A percentile compares a stretch with the other conserved stretches of the same genome.
phyloP scores from a whole-genome alignment of 2,329 filamentous ascomycete species.

The Fusarium setosum region DNA sequence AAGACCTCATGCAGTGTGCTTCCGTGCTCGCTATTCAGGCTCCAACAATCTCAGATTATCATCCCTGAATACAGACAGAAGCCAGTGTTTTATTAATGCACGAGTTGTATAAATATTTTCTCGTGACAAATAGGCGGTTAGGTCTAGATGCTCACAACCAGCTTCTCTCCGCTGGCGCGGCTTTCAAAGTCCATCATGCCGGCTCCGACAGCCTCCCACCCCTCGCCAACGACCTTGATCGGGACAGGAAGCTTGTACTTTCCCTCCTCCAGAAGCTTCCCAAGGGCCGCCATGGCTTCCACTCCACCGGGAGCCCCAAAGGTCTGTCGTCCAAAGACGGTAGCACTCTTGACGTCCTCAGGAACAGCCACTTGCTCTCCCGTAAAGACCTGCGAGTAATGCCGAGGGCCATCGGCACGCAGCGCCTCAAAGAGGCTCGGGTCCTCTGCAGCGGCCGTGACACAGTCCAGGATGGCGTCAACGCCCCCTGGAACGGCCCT shows the following conservation, averaged over 20 bases:
- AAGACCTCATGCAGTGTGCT: no score
- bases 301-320: constrained; percentile 28
- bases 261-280: constrained; percentile 12
- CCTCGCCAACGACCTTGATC: constrained; percentile 20
- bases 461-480: constrained; percentile 36
- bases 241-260: constrained; percentile 28
- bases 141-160: constrained; percentile 19
- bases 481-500: constrained; percentile 8
- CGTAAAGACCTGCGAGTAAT: constrained; percentile 36
- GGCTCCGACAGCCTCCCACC: constrained; percentile 20
- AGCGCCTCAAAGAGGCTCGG: constrained; percentile 13
- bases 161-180: constrained; percentile 34
- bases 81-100: no score
- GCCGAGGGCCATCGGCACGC: not conserved
- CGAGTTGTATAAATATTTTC: no score
- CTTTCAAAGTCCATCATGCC: constrained; percentile 22
- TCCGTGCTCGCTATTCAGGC: no score
- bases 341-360: not conserved
- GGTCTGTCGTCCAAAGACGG: constrained; percentile 29
- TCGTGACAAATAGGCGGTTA: no score
- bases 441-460: constrained; percentile 26
- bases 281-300: constrained; percentile 22
- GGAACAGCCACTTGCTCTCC: constrained; percentile 19
- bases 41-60: no score
- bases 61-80: no score